A percentile compares a stretch with the other conserved stretches of the same genome.
Evolutionary conservation across 805 yeast genomes (phyloP).

Genomic region (Suhomyces faveliae): DNA sequence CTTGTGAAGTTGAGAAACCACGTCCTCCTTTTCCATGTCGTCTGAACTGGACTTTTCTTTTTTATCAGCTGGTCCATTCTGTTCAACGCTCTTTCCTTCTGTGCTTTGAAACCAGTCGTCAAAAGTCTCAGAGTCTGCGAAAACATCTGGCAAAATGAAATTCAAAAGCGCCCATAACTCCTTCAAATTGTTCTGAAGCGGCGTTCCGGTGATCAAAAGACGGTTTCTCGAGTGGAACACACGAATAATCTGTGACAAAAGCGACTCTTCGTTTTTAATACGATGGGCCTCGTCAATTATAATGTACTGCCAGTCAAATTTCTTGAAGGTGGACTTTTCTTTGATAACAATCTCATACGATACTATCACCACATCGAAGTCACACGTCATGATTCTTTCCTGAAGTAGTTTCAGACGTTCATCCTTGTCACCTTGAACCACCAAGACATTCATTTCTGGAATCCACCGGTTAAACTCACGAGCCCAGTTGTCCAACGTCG

Average conservation of each 20-base stretch:
- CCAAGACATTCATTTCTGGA: conserved; percentile 70
- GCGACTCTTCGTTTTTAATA: conserved; percentile 72
- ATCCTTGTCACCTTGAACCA: conserved; percentile 73
- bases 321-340: conserved; percentile 65
- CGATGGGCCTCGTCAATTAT: conserved; percentile 83
- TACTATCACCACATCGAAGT: conserved; percentile 69
- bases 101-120: conserved; percentile 64
- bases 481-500: conserved; percentile 78
- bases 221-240: conserved; percentile 70
- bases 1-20: conserved; percentile 70
- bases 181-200: conserved; percentile 74
- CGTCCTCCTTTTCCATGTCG: conserved; percentile 38
- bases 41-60: conserved; percentile 14
- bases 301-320: conserved; percentile 74
- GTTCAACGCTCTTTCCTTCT: too few species aligned
- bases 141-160: conserved; percentile 75
- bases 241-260: conserved; percentile 71
- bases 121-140: conserved; percentile 68
- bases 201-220: conserved; percentile 77
- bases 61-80: conserved; percentile 2
- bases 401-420: conserved; percentile 56
- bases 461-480: conserved; percentile 78
- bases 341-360: conserved; percentile 77
- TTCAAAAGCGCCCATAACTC: conserved; percentile 81
- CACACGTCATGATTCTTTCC: conserved; percentile 50